Conservation (phyloP, 1,284 basidiomycete genomes). For the Thelephora terrestris region DNA sequence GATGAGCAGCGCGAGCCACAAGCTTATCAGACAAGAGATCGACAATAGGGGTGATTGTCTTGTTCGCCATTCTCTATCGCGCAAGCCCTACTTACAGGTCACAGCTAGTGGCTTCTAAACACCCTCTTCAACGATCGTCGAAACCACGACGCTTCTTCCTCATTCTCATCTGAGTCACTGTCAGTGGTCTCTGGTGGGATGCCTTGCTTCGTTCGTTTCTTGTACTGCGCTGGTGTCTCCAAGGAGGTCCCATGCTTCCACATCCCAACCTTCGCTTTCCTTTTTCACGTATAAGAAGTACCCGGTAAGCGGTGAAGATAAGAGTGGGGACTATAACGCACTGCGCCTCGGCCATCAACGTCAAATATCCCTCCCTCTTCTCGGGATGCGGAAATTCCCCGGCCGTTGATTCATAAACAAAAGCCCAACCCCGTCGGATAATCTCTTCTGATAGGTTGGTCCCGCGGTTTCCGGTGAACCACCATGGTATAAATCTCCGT, state of each 20-base stretch:
- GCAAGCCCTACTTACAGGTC: too few relatives aligned
- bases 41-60: too few relatives aligned
- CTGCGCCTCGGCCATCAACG: conserved; percentile 57
- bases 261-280: conserved; percentile 47
- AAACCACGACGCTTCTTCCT: background rate
- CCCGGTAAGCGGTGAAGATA: conserved; percentile 24
- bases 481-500: conserved; percentile 25
- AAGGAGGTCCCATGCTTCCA: conserved; percentile 50
- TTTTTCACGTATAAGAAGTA: conserved; percentile 3
- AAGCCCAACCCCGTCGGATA: conserved; percentile 67
- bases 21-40: too few relatives aligned
- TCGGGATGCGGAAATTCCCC: conserved; percentile 63
- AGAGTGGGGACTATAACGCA: conserved; percentile 24
- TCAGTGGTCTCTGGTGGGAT: conserved; percentile 22
- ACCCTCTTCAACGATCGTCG: too few relatives aligned
- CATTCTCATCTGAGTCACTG: background rate
- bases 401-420: conserved; percentile 65
- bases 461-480: conserved; percentile 40
- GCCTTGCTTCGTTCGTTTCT: conserved; percentile 35
- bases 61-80: too few relatives aligned
- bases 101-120: too few relatives aligned
- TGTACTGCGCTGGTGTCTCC: conserved; percentile 75
- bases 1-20: too few relatives aligned
- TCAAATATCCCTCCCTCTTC: conserved; percentile 53
- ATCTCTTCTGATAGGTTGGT: conserved; percentile 64